These are phyloP conservation scores for Kokia cookei DNA, from an alignment of 441 rosid species.

Conservation along the genomic window DNA sequence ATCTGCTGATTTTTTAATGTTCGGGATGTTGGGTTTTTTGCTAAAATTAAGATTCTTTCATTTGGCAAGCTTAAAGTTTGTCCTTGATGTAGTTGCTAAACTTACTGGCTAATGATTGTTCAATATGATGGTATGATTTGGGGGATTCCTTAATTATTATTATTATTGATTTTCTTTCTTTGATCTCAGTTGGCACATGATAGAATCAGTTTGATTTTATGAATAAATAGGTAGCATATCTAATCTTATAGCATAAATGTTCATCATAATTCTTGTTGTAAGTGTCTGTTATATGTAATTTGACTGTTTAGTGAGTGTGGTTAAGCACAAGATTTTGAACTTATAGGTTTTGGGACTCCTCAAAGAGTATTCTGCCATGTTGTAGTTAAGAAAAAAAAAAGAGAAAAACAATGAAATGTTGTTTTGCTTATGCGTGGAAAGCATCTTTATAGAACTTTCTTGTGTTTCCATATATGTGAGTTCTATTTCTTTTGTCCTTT, in stretches of 20 bases:
- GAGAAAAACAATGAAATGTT: neutral
- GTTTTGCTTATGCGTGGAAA: neutral
- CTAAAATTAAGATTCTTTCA: neutral
- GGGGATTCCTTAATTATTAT: neutral
- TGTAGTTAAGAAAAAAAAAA: neutral
- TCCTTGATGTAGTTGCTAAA: neutral
- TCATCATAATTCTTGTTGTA: neutral
- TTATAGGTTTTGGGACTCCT: neutral
- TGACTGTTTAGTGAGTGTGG: neutral
- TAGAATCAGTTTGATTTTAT: neutral
- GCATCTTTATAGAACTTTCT: neutral
- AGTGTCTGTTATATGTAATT: neutral
- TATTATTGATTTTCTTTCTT: neutral
- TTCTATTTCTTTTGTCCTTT: conserved; percentile 11
- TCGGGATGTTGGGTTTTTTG: neutral
- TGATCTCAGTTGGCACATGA: neutral
- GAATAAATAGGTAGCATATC: neutral
- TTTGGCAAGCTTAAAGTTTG: neutral
- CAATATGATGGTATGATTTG: too few species aligned
- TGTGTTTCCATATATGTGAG: neutral
- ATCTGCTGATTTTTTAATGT: neutral
- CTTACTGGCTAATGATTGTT: neutral
- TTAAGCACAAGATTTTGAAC: neutral
- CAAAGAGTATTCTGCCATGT: neutral
- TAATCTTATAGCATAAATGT: neutral